Base-by-base conservation (phyloP, 106 monocot genomes). In the Apostasia ramifera region DNA sequence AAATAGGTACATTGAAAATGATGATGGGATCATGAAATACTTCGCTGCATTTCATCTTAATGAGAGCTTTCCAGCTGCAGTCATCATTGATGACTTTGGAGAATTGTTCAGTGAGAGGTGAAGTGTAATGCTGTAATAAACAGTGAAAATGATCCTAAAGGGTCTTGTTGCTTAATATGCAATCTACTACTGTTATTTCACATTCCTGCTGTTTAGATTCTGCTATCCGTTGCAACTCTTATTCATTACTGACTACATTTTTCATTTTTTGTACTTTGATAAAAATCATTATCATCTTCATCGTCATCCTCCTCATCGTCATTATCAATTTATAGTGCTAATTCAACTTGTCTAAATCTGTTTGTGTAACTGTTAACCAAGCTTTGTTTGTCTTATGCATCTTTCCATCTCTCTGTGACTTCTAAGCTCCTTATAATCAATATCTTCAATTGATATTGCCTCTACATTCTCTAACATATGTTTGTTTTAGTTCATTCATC, bases 1-100 rank as follows among this genome's bases (percentile, higher is more conserved):
- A 39, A 72, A 44, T 58, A 97, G 95, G 72, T 97, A 98, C 47
- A 46, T 90, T 71, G 90, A 98, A 76, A 81, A 87, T 73, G 79
- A 87, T 70, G 81, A 80, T 66, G 92, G 72, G 8, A 83, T 98
- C 59, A 98, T 80, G 80, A 93, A 82, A 74, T 98, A 85, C 59
- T 93, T 98, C 82, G 84, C 97, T 5, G 92, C 90, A 79, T 98
- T 98, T 90, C 97, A 98, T 56, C 78, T 98, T 8, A 79, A 83
- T 61, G 77, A 79, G 5, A 78, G 15, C 43, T 85, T 83, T 72
- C 97, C 97, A 7, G 70, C 70, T 57, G 82, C 85, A 64, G 85
- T 98, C n/a, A 76, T 98, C 65, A 73, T 98, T 72, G 98, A 98
- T 79, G 93, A 93, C 71, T 93, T 98, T 72, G 98, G 87, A 67